Evolutionary conservation across 2,329 filamentous ascomycete species (phyloP), one percentile per base, ranked within the genome.

Genomic region (Esteya vermicola): DNA sequence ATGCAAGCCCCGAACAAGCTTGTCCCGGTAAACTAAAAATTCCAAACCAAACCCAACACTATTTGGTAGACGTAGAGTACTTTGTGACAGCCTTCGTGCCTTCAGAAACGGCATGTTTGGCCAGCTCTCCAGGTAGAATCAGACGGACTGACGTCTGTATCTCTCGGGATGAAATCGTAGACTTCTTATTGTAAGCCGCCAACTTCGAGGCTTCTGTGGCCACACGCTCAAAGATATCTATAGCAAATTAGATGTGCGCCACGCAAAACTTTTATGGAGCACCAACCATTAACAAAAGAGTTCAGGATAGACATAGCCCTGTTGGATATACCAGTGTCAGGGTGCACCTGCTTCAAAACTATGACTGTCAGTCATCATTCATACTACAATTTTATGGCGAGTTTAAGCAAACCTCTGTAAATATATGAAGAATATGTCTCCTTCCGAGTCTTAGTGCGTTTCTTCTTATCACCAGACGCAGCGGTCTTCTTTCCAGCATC

Each of bases 401-500:
- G 13, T 18, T 12, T 12, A 10, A 27, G n/a, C 18, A 42, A 60
- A 95, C 89, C 91, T 76, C 96, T 98, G 84, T 96, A 98, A 70
- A 98, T 98, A 78, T 98, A 98, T 42, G 85, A 93, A 54, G 84
- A 93, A 75, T 98, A 98, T n/a, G 91, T 98, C 77, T 98, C 91
- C 83, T 96, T 96, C 70, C 91, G 81, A 53, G 88, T 85, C 88
- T 98, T 98, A 72, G 86, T 93, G 61, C 91, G 85, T 88, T 96
- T 98, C 85, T 98, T 98, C 86, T 96, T 96, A 57, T 96, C 91
- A 50, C 91, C 91, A 60, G 85, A 78, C 47, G 88, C 78, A 45
- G 89, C 85, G 37, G 91, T 96, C 83, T 96, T 98, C 85, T 98
- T 98, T 74, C 89, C 91, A 51, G 89, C 91, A 70, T 96, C 89